These are phyloP conservation scores for Aureobasidium lini DNA, from an alignment of 2,329 filamentous ascomycete species.

Conservation along the genomic window DNA sequence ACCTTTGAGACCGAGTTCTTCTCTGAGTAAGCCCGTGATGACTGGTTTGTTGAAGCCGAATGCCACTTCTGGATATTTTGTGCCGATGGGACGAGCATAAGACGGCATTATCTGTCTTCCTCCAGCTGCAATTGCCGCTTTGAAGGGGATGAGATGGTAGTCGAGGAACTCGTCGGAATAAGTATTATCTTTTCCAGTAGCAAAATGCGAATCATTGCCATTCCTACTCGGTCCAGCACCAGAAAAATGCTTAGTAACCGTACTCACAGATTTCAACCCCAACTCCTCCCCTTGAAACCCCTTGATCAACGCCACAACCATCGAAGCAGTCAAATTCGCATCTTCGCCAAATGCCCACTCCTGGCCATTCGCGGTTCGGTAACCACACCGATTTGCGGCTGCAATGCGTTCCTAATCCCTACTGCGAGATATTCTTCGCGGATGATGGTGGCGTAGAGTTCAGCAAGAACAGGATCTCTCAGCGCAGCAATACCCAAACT, in stretches of 20 bases:
- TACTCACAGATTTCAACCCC: neutral
- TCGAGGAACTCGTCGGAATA: neutral
- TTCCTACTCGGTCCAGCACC: slow-evolving; percentile 1
- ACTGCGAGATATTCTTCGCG: slow-evolving; percentile 58
- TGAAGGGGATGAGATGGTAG: slow-evolving; percentile 1
- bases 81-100: neutral
- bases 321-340: slow-evolving; percentile 58
- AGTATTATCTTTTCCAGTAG: slow-evolving; percentile 8
- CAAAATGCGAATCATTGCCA: slow-evolving; percentile 5
- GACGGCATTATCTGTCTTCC: slow-evolving; percentile 9
- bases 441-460: slow-evolving; percentile 59
- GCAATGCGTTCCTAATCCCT: slow-evolving; percentile 68
- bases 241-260: slow-evolving; percentile 5
- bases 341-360: slow-evolving; percentile 71
- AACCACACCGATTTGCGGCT: slow-evolving; percentile 62
- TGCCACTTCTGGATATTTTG: slow-evolving; percentile 2
- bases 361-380: slow-evolving; percentile 64
- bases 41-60: slow-evolving; percentile 7
- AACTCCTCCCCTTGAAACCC: neutral
- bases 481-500: slow-evolving; percentile 60
- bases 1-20: neutral
- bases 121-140: neutral
- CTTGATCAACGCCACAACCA: slow-evolving; percentile 32
- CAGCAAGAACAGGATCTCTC: slow-evolving; percentile 60
- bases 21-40: neutral